These are phyloP conservation scores for Xylariaceae sp. DNA, from an alignment of 2,329 filamentous ascomycete genomes.

Conservation along the genomic window DNA sequence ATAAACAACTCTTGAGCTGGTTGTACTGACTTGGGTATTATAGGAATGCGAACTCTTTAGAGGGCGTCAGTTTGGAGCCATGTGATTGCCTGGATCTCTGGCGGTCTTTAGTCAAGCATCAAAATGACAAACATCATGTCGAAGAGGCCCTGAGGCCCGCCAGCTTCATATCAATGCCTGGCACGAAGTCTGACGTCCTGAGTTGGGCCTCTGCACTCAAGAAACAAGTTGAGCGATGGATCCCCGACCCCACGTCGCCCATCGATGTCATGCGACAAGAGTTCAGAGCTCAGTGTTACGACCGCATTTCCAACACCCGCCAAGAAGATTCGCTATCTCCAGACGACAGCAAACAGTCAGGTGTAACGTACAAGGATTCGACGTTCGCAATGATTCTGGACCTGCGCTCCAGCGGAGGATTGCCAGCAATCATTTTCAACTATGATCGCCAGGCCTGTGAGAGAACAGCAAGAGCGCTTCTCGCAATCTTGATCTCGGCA, in stretches of 20 bases:
- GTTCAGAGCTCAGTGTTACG: too few species aligned
- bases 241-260: too few species aligned
- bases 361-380: not conserved
- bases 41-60: not conserved
- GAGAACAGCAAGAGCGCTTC: not conserved
- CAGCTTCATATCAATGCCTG: not conserved
- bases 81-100: not conserved
- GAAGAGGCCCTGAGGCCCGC: not conserved
- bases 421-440: constrained; percentile 2
- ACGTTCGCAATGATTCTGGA: not conserved
- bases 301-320: too few species aligned
- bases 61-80: not conserved
- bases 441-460: not conserved
- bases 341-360: too few species aligned
- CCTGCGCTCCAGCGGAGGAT: not conserved
- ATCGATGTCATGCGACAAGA: not conserved
- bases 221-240: not conserved
- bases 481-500: not conserved
- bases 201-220: not conserved
- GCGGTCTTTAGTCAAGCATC: not conserved
- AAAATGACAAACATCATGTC: not conserved
- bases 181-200: not conserved
- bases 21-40: not conserved
- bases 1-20: constrained; percentile 43
- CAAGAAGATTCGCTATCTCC: too few species aligned